phyloP scores from a whole-genome alignment of 2,329 filamentous ascomycete species.

The Colletotrichum camelliae region DNA sequence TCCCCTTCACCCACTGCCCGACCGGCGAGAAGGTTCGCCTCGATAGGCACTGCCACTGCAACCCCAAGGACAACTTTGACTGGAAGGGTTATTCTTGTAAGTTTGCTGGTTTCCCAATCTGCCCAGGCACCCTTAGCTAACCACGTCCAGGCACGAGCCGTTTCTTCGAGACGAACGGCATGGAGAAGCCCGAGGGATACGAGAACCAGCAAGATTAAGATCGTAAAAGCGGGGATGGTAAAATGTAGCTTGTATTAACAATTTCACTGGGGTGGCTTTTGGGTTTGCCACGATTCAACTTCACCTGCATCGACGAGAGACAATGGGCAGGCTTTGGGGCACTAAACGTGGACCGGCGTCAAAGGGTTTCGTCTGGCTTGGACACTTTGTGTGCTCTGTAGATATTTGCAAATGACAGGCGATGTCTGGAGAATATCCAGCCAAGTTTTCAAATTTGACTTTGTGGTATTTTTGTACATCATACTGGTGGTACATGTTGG shows the following conservation, averaged over 20 bases:
- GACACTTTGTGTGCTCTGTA: conserved; percentile 20
- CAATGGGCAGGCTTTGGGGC: conserved; percentile 11
- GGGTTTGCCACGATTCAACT: conserved; percentile 13
- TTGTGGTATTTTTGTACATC: conserved; percentile 7
- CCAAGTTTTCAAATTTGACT: neutral
- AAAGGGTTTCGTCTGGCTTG: conserved; percentile 15
- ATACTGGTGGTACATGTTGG: conserved; percentile 3
- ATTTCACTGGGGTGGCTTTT: conserved; percentile 2
- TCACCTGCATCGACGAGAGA: conserved; percentile 8
- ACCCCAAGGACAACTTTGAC: conserved; percentile 97
- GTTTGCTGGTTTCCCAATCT: conserved; percentile 37
- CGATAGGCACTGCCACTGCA: conserved; percentile 91
- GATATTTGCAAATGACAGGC: conserved; percentile 7
- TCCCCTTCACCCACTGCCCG: conserved; percentile 97
- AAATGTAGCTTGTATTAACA: conserved; percentile 19
- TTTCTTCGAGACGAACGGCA: conserved; percentile 82
- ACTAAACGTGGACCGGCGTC: conserved; percentile 22
- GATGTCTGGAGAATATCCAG: neutral
- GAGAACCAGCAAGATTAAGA: conserved; percentile 68
- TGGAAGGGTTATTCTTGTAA: conserved; percentile 98
- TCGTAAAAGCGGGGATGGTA: neutral
- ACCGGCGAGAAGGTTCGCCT: conserved; percentile 84
- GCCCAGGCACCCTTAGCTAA: neutral
- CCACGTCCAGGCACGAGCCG: conserved; percentile 72
- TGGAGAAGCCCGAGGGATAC: conserved; percentile 86